Evolutionary conservation across 108 stramenopile genomes (phyloP), one percentile per base, ranked within the genome.

Genomic region (Nitzschia putrida): DNA sequence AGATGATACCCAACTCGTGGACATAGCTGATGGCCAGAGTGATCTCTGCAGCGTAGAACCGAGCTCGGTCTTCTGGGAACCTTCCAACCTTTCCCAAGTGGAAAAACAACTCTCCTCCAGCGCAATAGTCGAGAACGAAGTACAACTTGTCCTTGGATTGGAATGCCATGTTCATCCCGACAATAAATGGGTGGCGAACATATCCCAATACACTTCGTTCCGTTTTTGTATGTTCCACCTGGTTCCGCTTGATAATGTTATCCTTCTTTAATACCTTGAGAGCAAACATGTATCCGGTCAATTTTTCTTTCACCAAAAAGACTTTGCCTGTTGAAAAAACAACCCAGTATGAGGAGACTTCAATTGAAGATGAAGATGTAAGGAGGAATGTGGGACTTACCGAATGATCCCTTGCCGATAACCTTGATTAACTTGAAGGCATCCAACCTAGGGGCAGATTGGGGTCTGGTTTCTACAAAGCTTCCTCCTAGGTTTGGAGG

Each of bases 111-210:
- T 99, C 98, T 29, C 98, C 98, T 29, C 98, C 98, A 2, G 96
- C 96, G 69, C 97, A 97, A 76, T 97, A 98, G 71, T 98, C 97
- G 53, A 99, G 77, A 4, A 99, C 98, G 70, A 99, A 97, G 76
- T 95, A 99, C 0, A 99, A 85, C 80, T 97, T 96, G 72, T 94
- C 88, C 57, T 84, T 89, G 43, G 96, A 96, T 68, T 98, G 98
- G 80, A 99, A 99, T 14, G 98, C 98, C 95, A 97, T 97, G 72
- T 97, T 97, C 69, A 99, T 87, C 0, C 98, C 96, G 5, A 99
- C 97, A 68, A 99, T 97, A 81, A 98, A 99, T 4, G 97, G 98
- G 71, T 99, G 98, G 43, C 88, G 85, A 18, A 98, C 95, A 68
- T 98, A 97, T 18, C 96, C 98, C 26, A 99, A 73, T 1, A 99